Base-by-base conservation (phyloP, 164 flowering plant genomes). In the Hamamelis virginiana region DNA sequence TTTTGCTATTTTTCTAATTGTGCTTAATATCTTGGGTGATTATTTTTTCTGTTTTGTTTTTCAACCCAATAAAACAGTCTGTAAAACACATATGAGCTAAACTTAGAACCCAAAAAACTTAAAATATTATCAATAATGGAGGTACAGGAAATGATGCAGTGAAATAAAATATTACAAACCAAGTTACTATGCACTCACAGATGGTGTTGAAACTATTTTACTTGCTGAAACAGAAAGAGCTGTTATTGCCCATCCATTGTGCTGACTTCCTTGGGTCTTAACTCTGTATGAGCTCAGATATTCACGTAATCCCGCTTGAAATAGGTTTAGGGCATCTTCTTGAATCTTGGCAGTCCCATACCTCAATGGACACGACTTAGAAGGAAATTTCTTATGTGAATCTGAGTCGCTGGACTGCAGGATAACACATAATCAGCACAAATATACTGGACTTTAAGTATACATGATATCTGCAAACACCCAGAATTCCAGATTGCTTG, bases 341-440 rank as follows among this genome's bases (percentile, higher is more conserved):
- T 87, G 92, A 77, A 95, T 85, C 80, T 91, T 95, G 22, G 83
- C 59, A 71, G 85, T 66, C 58, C 97, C 98, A 75, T 95, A 92
- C 68, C 97, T 86, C 62, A 95, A 71, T 8, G 92, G 86, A 72
- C 97, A 95, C 4, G 98, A 95, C 76, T 85, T 95, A 44, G 97
- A 95, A 64, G 97, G 96, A 62, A 92, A 92, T 51, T 91, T 95
- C 69, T 79, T 95, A 16, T 72, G 81, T 61, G 91, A 83, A 66
- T 87, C 91, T 4, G 87, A 61, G 33, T 88, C 91, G 69, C 65
- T 75, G 72, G 79, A 68, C 97, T 88, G 78, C 63, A 50, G 26
- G 21, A 68, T 21, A 59, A 60, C 52, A 62, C 16, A 67, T 53
- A 57, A 60, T 65, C 60, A 77, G 64, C 12, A 71, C 26, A n/a